Conservation (phyloP, 2,329 filamentous ascomycete species). For the Colletotrichum cuscutae region DNA sequence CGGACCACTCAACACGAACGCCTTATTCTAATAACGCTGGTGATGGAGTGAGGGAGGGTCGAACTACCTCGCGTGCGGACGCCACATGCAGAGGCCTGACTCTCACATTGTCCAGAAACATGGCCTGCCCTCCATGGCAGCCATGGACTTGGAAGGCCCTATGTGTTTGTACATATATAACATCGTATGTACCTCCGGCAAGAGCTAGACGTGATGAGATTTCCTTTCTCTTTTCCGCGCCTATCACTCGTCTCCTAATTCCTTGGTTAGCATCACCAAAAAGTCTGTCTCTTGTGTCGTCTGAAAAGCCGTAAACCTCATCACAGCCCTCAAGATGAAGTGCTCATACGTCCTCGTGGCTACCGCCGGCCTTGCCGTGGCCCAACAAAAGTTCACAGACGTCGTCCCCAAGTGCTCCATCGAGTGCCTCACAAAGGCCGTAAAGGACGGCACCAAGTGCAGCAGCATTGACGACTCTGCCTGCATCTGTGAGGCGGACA, state of each 20-base stretch:
- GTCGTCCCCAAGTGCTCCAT: constrained; percentile 38
- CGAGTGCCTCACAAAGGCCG: constrained; percentile 37
- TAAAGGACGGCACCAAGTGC: constrained; percentile 37
- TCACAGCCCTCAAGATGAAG: constrained; percentile 33
- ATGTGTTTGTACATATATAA: neutral
- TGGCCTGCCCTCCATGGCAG: neutral
- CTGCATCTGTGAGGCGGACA: constrained; percentile 39
- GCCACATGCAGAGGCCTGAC: constrained; percentile 19
- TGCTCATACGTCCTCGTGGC: constrained; percentile 31
- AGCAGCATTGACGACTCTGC: constrained; percentile 35
- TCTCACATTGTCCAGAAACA: neutral
- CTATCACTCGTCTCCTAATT: neutral
- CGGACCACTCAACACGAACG: constrained; percentile 18
- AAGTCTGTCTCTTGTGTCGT: neutral
- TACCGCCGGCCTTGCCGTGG: constrained; percentile 22
- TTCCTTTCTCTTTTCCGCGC: neutral
- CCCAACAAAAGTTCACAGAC: constrained; percentile 36
- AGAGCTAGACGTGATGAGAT: neutral
- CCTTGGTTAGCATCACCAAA: neutral
- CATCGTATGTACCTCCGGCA: no score
- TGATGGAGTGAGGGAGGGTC: neutral
- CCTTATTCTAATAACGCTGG: constrained; percentile 5
- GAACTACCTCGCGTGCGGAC: neutral
- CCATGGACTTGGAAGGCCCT: neutral
- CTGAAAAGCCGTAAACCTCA: neutral